These are phyloP conservation scores for Rhodocollybia butyracea DNA, from an alignment of 768 basidiomycete species.

Conservation along the genomic window DNA sequence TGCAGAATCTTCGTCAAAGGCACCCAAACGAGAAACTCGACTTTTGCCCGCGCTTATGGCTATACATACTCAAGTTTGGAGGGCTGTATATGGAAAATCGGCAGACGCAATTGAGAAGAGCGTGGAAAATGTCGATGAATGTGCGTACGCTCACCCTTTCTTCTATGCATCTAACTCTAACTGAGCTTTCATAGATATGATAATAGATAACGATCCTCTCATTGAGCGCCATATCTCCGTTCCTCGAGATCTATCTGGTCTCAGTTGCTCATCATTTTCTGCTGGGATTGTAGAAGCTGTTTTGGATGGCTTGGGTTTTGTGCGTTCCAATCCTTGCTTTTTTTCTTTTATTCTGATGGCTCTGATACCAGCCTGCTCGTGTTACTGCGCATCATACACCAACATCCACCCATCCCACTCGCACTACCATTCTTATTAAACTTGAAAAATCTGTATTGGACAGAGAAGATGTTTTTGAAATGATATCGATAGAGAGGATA, in stretches of 20 bases:
- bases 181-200: conserved; percentile 76
- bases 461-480: conserved; percentile 89
- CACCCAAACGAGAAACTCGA: conserved; percentile 90
- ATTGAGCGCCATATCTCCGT: conserved; percentile 91
- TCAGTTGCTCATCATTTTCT: conserved; percentile 96
- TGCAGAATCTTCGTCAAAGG: conserved; percentile 71
- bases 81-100: conserved; percentile 87
- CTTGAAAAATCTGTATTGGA: conserved; percentile 91
- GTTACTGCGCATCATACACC: conserved; percentile 96
- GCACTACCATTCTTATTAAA: conserved; percentile 97
- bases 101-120: conserved; percentile 96
- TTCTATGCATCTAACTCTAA: neutral
- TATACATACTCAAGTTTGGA: conserved; percentile 94
- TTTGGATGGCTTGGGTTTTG: conserved; percentile 90
- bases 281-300: conserved; percentile 98
- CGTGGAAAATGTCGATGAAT: conserved; percentile 96
- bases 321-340: conserved; percentile 38
- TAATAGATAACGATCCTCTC: conserved; percentile 93
- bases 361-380: conserved; percentile 72
- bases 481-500: no score
- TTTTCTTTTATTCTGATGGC: conserved; percentile 4
- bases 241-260: conserved; percentile 88
- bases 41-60: conserved; percentile 91
- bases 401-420: conserved; percentile 70
- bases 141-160: conserved; percentile 46